phyloP scores from a whole-genome alignment of 805 yeast genomes.

The Sungouiozyma ichnusensis region DNA sequence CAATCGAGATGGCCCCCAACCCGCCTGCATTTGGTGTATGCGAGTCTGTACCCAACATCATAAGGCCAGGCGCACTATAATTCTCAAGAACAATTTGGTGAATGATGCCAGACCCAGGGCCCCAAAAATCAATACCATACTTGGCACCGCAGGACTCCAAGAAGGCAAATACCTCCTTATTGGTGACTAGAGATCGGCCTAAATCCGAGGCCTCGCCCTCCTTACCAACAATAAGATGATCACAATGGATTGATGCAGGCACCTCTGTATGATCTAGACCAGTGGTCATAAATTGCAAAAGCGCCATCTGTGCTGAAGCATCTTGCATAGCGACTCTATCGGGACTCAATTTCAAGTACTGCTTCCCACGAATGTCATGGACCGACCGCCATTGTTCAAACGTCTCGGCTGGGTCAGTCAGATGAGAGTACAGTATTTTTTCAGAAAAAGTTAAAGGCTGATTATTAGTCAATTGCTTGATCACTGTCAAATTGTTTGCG shows the following conservation, averaged over 20 bases:
- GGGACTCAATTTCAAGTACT: slow-evolving; percentile 87
- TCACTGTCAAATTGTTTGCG: slow-evolving; percentile 48
- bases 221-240: slow-evolving; percentile 94
- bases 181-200: slow-evolving; percentile 67
- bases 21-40: slow-evolving; percentile 99
- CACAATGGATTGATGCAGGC: slow-evolving; percentile 96
- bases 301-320: slow-evolving; percentile 99
- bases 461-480: slow-evolving; percentile 54
- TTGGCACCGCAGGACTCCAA: slow-evolving; percentile 85
- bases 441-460: slow-evolving; percentile 88
- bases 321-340: slow-evolving; percentile 99
- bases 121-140: slow-evolving; percentile 98
- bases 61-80: slow-evolving; percentile 91
- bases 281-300: slow-evolving; percentile 95
- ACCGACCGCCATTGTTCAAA: slow-evolving; percentile 40
- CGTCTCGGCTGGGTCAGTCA: slow-evolving; percentile 76
- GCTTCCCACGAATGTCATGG: slow-evolving; percentile 66
- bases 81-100: slow-evolving; percentile 97
- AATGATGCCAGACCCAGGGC: slow-evolving; percentile 97
- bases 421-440: slow-evolving; percentile 86
- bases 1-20: slow-evolving; percentile 94
- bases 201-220: slow-evolving; percentile 84
- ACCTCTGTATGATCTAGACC: slow-evolving; percentile 81
- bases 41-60: slow-evolving; percentile 97
- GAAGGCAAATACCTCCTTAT: slow-evolving; percentile 93